Evolutionary conservation across 352 stramenopile species (phyloP).

Genomic region (Achlya hypogyna): DNA sequence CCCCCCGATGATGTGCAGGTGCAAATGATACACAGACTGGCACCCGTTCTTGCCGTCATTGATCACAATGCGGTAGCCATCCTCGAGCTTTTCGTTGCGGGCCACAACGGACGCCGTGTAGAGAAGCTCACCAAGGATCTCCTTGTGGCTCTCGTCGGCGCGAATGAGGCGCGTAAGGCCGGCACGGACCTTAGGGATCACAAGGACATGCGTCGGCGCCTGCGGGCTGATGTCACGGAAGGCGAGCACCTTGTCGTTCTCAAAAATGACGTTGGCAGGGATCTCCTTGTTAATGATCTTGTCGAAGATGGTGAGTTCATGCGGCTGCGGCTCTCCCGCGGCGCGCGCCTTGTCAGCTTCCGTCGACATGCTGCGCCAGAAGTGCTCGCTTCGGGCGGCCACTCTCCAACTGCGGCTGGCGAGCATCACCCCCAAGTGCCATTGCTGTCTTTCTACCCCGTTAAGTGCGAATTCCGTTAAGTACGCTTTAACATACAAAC

Average conservation of each 20-base stretch:
- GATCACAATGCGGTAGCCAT: conserved; percentile 94
- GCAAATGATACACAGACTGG: conserved; percentile 84
- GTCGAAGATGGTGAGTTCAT: conserved; percentile 91
- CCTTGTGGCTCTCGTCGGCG: conserved; percentile 88
- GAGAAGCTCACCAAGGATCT: conserved; percentile 90
- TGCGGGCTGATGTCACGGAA: conserved; percentile 97
- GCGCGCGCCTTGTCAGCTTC: conserved; percentile 3
- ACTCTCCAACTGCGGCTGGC: not conserved
- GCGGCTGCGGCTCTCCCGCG: not conserved
- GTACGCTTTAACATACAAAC: too few relatives aligned
- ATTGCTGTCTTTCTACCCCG: not conserved
- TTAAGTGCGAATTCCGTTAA: not conserved
- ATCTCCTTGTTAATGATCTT: conserved; percentile 95
- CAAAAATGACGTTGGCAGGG: conserved; percentile 92
- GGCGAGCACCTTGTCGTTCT: conserved; percentile 93
- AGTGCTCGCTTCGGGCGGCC: not conserved
- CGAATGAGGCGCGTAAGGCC: conserved; percentile 88
- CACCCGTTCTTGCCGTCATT: conserved; percentile 95
- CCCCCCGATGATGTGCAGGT: conserved; percentile 93
- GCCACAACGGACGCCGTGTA: conserved; percentile 90
- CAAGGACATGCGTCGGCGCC: conserved; percentile 92
- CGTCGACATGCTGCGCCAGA: not conserved
- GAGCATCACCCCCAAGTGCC: not conserved
- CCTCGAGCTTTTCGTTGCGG: conserved; percentile 85
- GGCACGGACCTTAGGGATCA: conserved; percentile 95